Evolutionary conservation across 306 rosid genomes (phyloP).

Genomic region (Adenanthera pavonina): DNA sequence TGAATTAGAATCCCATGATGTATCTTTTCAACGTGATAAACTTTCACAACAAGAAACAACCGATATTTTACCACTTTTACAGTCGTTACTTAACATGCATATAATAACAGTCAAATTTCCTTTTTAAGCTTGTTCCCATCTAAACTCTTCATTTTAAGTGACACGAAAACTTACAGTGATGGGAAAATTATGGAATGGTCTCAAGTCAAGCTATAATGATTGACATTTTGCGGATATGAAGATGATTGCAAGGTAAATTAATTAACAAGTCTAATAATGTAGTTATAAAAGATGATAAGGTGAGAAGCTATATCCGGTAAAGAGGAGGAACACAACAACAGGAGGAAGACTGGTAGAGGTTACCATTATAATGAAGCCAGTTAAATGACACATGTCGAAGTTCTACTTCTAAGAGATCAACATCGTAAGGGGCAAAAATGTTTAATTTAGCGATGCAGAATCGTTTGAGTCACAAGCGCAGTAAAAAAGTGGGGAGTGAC

Average conservation of each 20-base stretch:
- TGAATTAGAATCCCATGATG: neutral
- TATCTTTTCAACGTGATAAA: conserved; percentile 11
- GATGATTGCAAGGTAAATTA: neutral
- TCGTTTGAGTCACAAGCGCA: neutral
- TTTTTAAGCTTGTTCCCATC: neutral
- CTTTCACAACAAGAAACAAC: neutral
- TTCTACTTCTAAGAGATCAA: neutral
- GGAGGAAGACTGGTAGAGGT: neutral
- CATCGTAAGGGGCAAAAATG: conserved; percentile 4
- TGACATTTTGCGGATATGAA: neutral
- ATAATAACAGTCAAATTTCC: neutral
- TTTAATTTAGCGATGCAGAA: conserved; percentile 3
- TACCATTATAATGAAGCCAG: neutral
- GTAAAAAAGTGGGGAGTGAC: neutral
- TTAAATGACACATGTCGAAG: neutral
- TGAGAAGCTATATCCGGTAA: neutral
- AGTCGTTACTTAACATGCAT: neutral
- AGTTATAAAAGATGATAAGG: neutral
- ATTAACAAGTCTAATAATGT: neutral
- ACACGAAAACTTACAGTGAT: neutral
- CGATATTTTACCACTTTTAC: neutral
- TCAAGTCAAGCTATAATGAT: neutral
- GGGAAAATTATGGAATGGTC: neutral
- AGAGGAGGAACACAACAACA: neutral
- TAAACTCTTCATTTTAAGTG: neutral